These are phyloP conservation scores for Chrysanthemum lavandulifolium DNA, from an alignment of 129 eudicot genomes.

Conservation along the genomic window DNA sequence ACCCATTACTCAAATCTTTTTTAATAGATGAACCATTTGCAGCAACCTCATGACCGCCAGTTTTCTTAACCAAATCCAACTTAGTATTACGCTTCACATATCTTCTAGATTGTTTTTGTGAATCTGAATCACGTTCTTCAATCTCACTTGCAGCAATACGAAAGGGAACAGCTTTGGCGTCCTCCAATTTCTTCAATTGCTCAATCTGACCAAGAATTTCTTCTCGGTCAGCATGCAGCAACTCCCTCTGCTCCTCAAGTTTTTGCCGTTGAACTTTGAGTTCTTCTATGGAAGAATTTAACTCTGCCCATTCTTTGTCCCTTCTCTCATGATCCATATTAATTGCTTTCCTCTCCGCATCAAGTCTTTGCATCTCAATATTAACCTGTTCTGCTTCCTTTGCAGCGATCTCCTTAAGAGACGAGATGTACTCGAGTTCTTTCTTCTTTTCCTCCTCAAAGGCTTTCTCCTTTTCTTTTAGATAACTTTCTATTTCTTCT, in stretches of 20 bases:
- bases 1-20: conserved; percentile 37
- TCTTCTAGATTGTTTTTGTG: conserved; percentile 36
- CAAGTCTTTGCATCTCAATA: conserved; percentile 64
- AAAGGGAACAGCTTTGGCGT: conserved; percentile 47
- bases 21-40: conserved; percentile 27
- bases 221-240: conserved; percentile 65
- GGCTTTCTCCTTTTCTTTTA: conserved; percentile 59
- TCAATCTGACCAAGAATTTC: conserved; percentile 75
- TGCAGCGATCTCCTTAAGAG: conserved; percentile 59
- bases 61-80: conserved; percentile 25
- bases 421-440: conserved; percentile 59
- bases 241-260: conserved; percentile 85
- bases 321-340: conserved; percentile 76
- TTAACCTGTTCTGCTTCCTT: conserved; percentile 77
- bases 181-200: conserved; percentile 69
- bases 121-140: conserved; percentile 35
- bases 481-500: conserved; percentile 78
- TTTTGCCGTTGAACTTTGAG: conserved; percentile 78
- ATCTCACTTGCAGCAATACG: conserved; percentile 45
- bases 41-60: conserved; percentile 31
- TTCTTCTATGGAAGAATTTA: conserved; percentile 68
- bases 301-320: conserved; percentile 86
- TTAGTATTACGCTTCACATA: conserved; percentile 30
- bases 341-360: conserved; percentile 64
- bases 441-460: conserved; percentile 83